Evolutionary conservation across 2,329 filamentous ascomycete genomes (phyloP), one percentile per base, ranked within the genome.

Genomic region (Passalora sequoiae): DNA sequence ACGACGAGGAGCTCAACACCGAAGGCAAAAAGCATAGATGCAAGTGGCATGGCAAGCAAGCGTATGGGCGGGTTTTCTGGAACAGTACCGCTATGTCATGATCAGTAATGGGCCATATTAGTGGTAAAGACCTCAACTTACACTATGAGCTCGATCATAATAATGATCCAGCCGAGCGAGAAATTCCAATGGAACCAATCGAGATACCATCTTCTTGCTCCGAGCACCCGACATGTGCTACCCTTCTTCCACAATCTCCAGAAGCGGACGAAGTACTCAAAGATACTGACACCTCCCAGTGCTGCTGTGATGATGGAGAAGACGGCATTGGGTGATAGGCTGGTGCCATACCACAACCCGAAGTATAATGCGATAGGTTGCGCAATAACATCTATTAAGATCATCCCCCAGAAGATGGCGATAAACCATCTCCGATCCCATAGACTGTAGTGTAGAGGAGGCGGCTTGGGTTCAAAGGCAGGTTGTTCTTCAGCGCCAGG

Each of bases 361-460:
- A 77, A 82, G 63, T 81, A 82, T 2, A 82, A 66, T 3, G 68
- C 71, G 46, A 81, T 69, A 13, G 78, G 78, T 62, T 79, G 75
- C 44, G 67, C 72, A 46, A 79, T 66, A 38, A 73, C 76, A 62
- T 82, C 78, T 45, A 81, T 55, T 16, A 81, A 58, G 43, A 81
- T 77, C 29, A 82, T 59, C 1, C 66, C 65, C 78, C 78, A 81
- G 64, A 81, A 81, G 49, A 76, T 63, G 27, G 70, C 64, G 48
- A 81, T 79, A 24, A 71, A 67, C 61, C 71, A 73, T 56, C 77
- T 78, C 32, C 78, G 66, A 6, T 69, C 63, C 37, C 68, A 69
- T 30, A 80, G 60, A 16, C 72, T 72, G 63, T 81, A 81, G 17
- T 78, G 73, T 27, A 81, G 67, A 13, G 71, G 67, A 36, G 76